Conservation (phyloP, 495 filamentous ascomycete genomes). For the Stereocaulon alpinum region DNA sequence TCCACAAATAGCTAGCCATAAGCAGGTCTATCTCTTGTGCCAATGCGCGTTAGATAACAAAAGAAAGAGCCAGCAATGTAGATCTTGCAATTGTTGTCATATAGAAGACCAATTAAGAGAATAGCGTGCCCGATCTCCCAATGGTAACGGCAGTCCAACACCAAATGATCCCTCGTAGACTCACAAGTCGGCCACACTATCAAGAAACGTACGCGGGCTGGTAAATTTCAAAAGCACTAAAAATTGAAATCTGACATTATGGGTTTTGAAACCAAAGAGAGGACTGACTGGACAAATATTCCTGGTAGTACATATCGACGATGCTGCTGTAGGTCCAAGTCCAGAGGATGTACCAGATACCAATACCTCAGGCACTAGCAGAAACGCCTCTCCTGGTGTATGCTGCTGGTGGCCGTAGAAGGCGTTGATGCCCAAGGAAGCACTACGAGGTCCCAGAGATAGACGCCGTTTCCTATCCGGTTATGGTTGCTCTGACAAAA, state of each 20-base stretch:
- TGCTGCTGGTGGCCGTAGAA: conserved; percentile 8
- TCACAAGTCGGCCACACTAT: background rate
- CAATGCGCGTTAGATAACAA: background rate
- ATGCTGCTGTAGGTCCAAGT: conserved; percentile 27
- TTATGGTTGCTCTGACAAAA: conserved; percentile 5
- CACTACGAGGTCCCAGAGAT: background rate
- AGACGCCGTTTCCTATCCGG: background rate
- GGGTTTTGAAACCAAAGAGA: conserved; percentile 6
- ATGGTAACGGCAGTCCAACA: background rate
- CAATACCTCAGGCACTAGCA: conserved; percentile 10
- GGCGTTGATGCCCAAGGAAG: conserved; percentile 15
- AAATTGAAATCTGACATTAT: background rate
- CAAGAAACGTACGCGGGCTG: background rate
- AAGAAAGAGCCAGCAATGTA: background rate
- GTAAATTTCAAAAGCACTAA: background rate
- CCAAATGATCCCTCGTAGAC: background rate
- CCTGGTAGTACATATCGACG: conserved; percentile 47
- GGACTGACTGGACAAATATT: conserved; percentile 57
- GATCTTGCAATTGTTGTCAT: background rate
- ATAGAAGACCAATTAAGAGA: background rate
- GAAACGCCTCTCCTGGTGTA: conserved; percentile 1
- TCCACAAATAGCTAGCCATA: background rate
- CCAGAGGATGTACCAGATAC: conserved; percentile 6
- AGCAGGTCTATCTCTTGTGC: background rate
- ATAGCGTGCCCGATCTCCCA: background rate